Base-by-base conservation (phyloP, 2,329 filamentous ascomycete genomes). In the Colletotrichum lini region DNA sequence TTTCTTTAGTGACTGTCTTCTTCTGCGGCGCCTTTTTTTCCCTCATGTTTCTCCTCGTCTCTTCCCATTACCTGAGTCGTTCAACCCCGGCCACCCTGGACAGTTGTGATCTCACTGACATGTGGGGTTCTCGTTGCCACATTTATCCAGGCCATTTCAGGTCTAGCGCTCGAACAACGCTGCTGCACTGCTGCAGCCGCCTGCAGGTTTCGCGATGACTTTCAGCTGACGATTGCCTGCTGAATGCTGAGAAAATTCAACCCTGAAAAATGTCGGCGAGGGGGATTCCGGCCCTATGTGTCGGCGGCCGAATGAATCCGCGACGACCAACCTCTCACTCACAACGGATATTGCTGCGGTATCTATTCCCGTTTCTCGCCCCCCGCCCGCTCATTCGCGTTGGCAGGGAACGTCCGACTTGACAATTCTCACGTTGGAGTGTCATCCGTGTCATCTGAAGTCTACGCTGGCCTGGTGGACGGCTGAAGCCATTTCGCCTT, bases 391-490 rank as follows among this genome's bases (percentile, higher is more conserved):
- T 40, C 57, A 23, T 53, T 44, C 26, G 8, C 45, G 40, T 42
- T 30, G 26, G 26, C 65, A 23, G 44, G 49, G 50, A 52, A 21
- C n/a, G n/a, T 12, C 23, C 21, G 30, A 56, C 54, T 65, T 45
- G 42, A 63, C 38, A 30, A n/a, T 38, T 45, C 21, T 44, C 53
- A 42, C 44, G n/a, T 23, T 58, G 52, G 59, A 58, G 58, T 47
- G 58, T 53, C 58, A 53, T 45, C 30, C 47, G 44, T 64, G 58
- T 62, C 68, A 71, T 68, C 58, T 40, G 16, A 59, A 62, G 40
- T 64, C 35, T 4, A 23, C 23, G 21, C 62, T 59, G 30, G 42
- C 30, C 30, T 38, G 26, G 23, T 42, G 38, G 38, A 59, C 26
- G 50, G 53, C 30, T 21, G 42, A 49, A 18, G 38, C 21, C 18